A percentile compares a stretch with the other conserved stretches of the same genome.
Conservation (phyloP, 1,284 basidiomycete species). For the Fereydounia khargensis region DNA sequence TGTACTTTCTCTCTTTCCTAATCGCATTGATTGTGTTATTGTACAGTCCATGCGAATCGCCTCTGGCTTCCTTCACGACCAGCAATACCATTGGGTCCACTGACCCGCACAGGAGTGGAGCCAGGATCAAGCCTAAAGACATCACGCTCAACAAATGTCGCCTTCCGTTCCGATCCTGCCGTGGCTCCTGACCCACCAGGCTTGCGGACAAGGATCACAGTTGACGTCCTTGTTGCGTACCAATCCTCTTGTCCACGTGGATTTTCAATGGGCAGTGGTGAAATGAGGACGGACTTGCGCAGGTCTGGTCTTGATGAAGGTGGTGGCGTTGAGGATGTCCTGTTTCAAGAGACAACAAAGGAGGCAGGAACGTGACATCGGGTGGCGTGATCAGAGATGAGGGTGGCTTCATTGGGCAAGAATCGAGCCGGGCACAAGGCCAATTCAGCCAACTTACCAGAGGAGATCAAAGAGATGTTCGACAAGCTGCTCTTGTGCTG, state of each 20-base stretch:
- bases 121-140: constrained; percentile 6
- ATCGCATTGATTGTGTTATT: too few species aligned
- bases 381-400: too few species aligned
- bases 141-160: constrained; percentile 24
- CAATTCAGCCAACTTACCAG: constrained; percentile 3
- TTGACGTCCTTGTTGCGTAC: constrained; percentile 34
- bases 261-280: constrained; percentile 4
- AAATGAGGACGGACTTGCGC: constrained; percentile 22
- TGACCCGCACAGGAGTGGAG: too few species aligned
- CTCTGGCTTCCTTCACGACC: too few species aligned
- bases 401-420: too few species aligned
- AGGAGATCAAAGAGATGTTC: constrained; percentile 22
- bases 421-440: too few species aligned
- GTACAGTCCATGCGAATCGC: too few species aligned
- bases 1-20: too few species aligned
- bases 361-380: too few species aligned
- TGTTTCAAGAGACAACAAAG: background rate
- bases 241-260: too few species aligned
- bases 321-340: constrained; percentile 7
- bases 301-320: constrained; percentile 9
- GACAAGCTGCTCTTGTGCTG: constrained; percentile 3
- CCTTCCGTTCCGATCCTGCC: background rate
- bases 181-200: background rate
- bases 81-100: too few species aligned
- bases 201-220: constrained; percentile 19